Percentiles rank a stretch among this genome's conserved stretches.
These are phyloP conservation scores for Tilletia walkeri DNA, from an alignment of 1,284 basidiomycete genomes.

Conservation along the genomic window DNA sequence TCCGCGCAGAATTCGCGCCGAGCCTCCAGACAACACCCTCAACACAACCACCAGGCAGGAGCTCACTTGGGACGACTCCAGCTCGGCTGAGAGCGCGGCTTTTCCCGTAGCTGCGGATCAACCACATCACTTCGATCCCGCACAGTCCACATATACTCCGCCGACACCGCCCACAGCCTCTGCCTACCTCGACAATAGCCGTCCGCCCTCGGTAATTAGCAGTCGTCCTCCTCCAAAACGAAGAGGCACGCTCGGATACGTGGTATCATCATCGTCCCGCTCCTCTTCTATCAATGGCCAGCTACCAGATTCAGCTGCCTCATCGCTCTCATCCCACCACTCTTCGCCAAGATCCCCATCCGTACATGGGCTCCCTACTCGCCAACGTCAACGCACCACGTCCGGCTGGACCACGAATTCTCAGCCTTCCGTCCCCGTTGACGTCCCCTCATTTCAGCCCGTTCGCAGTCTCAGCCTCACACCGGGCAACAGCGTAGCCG, in stretches of 20 bases:
- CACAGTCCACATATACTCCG: not conserved
- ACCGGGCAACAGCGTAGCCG: not conserved
- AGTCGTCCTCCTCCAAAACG: not conserved
- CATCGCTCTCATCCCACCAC: conserved; percentile 12
- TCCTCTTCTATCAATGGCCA: not conserved
- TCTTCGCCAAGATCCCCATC: not conserved
- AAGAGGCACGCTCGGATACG: conserved; percentile 1
- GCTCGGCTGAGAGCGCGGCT: not conserved
- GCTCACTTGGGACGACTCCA: conserved; percentile 2
- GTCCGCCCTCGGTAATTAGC: not conserved
- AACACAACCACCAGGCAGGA: conserved; percentile 2
- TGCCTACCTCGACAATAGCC: not conserved
- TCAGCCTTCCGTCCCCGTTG: not conserved
- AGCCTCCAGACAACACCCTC: conserved; percentile 13
- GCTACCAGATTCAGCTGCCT: conserved; percentile 1
- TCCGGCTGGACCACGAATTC: not conserved
- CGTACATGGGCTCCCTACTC: not conserved
- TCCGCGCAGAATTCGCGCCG: not conserved
- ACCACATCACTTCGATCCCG: not conserved
- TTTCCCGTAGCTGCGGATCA: too few species aligned
- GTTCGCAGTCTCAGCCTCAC: not conserved
- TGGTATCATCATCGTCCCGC: not conserved
- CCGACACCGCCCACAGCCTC: not conserved
- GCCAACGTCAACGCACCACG: not conserved
- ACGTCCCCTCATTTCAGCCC: not conserved